Evolutionary conservation across 2,329 filamentous ascomycete species (phyloP).

Genomic region (Aspergillus sp.): DNA sequence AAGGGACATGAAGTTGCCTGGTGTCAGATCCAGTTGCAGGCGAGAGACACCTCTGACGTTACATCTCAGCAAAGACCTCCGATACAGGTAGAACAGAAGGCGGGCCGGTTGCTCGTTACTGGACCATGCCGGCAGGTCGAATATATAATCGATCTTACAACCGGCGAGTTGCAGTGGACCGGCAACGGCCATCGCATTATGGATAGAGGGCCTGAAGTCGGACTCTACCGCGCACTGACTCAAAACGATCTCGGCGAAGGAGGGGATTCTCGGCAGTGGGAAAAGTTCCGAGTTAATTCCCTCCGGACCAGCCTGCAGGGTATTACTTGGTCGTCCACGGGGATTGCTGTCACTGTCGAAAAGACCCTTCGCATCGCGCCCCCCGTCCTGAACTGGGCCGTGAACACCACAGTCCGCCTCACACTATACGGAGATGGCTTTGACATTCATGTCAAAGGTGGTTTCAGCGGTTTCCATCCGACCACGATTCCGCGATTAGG

Average conservation of each 20-base stretch:
- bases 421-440: slow-evolving; percentile 42
- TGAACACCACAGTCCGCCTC: slow-evolving; percentile 51
- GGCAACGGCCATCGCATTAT: slow-evolving; percentile 8
- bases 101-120: not conserved
- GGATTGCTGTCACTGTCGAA: slow-evolving; percentile 33
- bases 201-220: slow-evolving; percentile 25
- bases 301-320: slow-evolving; percentile 39
- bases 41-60: not conserved
- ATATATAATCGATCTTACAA: not conserved
- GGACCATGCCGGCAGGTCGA: not conserved
- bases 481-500: slow-evolving; percentile 58
- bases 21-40: slow-evolving; percentile 39
- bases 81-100: not conserved
- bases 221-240: slow-evolving; percentile 63
- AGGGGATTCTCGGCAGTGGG: slow-evolving; percentile 55
- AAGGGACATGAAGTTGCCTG: slow-evolving; percentile 57
- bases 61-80: not conserved
- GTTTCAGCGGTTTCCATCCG: slow-evolving; percentile 40
- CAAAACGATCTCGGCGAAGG: slow-evolving; percentile 62
- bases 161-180: not conserved
- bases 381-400: slow-evolving; percentile 61
- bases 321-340: slow-evolving; percentile 23
- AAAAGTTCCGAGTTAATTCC: slow-evolving; percentile 39
- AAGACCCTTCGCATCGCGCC: slow-evolving; percentile 56
- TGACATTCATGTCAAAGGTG: slow-evolving; percentile 46